phyloP scores from a whole-genome alignment of 2,329 filamentous ascomycete genomes.

The Ceratocystis ficicola region DNA sequence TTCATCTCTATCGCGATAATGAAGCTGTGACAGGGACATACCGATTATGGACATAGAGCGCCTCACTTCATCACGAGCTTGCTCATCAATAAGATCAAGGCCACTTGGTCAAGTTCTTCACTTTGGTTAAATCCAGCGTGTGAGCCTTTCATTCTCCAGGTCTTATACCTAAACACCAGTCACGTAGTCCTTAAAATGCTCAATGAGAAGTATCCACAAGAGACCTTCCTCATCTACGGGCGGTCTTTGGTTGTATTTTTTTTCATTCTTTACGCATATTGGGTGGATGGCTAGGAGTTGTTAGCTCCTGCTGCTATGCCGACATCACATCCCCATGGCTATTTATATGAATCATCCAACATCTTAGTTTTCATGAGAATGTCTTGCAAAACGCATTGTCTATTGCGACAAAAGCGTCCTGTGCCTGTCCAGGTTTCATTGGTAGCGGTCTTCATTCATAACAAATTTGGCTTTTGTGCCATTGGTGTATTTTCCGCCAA shows the following conservation, averaged over 20 bases:
- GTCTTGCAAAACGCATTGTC: constrained; percentile 19
- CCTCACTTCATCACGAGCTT: too few species aligned
- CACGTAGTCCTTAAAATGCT: too few species aligned
- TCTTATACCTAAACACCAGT: too few species aligned
- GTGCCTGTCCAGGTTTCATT: constrained; percentile 18
- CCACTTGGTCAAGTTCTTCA: too few species aligned
- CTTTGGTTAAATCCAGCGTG: too few species aligned
- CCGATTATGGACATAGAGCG: too few species aligned
- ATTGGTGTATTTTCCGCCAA: constrained; percentile 22
- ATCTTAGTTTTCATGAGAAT: constrained; percentile 11
- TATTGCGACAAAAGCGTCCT: constrained; percentile 20
- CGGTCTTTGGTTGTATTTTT: constrained; percentile 18
- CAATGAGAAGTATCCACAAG: too few species aligned
- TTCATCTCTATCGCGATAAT: too few species aligned
- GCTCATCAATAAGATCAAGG: too few species aligned
- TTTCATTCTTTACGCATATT: constrained; percentile 3
- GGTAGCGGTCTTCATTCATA: constrained; percentile 20
- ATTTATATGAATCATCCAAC: constrained; percentile 4
- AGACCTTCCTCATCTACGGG: constrained; percentile 21
- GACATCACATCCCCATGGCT: constrained; percentile 13
- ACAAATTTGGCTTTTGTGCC: constrained; percentile 22
- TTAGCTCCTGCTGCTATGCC: constrained; percentile 8
- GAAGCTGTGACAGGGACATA: too few species aligned
- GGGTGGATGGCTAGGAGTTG: constrained; percentile 15
- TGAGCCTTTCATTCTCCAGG: too few species aligned